Evolutionary conservation across 2,329 filamentous ascomycete species (phyloP), one percentile per base, ranked within the genome.

Genomic region (Neospermospora avenae): DNA sequence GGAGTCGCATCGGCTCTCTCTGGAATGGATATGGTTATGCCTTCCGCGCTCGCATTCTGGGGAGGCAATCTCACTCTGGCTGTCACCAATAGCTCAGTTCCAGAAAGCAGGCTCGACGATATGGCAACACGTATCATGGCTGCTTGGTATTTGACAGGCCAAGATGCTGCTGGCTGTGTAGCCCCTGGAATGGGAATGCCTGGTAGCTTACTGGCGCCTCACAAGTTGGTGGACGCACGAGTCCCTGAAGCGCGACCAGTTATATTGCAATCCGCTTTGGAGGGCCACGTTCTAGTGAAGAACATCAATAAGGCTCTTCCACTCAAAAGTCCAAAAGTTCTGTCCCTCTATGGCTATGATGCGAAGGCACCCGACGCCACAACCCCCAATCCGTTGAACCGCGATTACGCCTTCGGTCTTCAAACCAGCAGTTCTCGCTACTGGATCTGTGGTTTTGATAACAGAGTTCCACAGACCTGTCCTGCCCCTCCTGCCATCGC

Each of bases 1-100:
- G 92, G 92, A 8, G 88, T 96, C 0, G 84, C 83, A 6, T 88
- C 84, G 56, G 89, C 91, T 2, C 77, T 96, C 3, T 89, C 91
- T 6, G 93, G 93, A 0, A 79, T 96, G 5, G 93, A 96, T 69
- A 84, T 88, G 35, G 55, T 48, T 1, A 68, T 69, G 63, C 65
- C 65, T 7, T 53, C 37, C 39, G 45, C 16, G 14, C 16, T 61
- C 59, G 11, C 28, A 20, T 22, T 63, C 35, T 57, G 61, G 58
- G 34, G 54, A 78, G 6, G 34, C 3, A 51, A 51, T 16, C 55
- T 58, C 46, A 44, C 45, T 4, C 31, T 31, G n/a, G 79, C 77
- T 4, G 76, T 84, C 22, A 74, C 76, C 57, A 82, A 81, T 64
- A 78, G 80, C 16, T 79, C 72, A 5, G 66, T 82, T 4, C 67